Conservation (phyloP, 179 eudicot genomes). For the Heliamphora pulchella region DNA sequence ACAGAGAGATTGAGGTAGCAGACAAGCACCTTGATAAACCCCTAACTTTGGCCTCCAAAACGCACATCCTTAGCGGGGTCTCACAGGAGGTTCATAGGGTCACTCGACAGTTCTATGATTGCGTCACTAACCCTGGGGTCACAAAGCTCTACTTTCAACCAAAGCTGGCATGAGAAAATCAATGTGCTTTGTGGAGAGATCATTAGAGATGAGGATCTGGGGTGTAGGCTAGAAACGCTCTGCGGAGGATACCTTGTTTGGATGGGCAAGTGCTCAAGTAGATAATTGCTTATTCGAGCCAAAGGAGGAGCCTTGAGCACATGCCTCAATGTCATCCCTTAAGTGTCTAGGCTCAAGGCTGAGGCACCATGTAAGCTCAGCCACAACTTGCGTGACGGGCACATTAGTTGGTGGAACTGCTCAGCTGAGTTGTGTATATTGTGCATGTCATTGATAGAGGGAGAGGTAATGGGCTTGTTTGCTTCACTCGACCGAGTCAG, state of each 20-base stretch:
- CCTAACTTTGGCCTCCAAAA: too few relatives aligned
- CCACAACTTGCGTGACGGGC: neutral
- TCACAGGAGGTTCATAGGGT: too few relatives aligned
- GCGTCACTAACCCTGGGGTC: too few relatives aligned
- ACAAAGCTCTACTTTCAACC: neutral
- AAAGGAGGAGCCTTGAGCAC: too few relatives aligned
- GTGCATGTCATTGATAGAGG: neutral
- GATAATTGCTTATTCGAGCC: neutral
- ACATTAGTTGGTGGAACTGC: neutral
- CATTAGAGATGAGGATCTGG: neutral
- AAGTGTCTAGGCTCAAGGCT: neutral
- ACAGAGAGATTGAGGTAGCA: neutral
- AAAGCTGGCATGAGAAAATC: neutral
- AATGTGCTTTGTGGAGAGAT: neutral
- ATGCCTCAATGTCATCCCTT: constrained; percentile 3
- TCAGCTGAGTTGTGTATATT: neutral
- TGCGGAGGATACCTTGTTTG: neutral
- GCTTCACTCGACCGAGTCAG: neutral
- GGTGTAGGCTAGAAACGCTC: neutral
- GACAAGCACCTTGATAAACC: neutral
- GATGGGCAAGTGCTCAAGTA: neutral
- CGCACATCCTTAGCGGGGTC: too few relatives aligned
- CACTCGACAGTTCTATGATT: too few relatives aligned
- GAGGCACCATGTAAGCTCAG: neutral
- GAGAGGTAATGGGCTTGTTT: neutral